Conservation (phyloP, 306 rosid genomes). For the Elaeagnus macrophylla region DNA sequence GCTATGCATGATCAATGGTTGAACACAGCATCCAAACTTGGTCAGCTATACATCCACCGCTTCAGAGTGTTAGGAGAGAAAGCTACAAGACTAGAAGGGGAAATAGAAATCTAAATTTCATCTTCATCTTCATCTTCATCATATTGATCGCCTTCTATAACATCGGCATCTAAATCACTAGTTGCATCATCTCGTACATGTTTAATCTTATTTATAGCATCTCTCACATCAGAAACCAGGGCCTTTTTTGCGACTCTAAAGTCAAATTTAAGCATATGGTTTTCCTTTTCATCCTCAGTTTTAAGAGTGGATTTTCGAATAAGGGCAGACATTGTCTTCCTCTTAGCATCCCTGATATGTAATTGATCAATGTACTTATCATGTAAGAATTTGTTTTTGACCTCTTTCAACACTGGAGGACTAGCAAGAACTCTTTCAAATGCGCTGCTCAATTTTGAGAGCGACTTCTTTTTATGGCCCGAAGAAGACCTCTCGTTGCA, state of each 20-base stretch:
- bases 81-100: background rate
- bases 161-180: constrained; percentile 26
- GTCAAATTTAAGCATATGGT: constrained; percentile 16
- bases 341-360: constrained; percentile 40
- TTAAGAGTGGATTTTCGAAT: constrained; percentile 1
- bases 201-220: constrained; percentile 40
- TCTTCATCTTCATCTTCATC: constrained; percentile 13
- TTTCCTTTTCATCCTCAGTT: constrained; percentile 19
- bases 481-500: constrained; percentile 33
- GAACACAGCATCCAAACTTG: too few relatives aligned
- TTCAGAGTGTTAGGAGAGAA: too few relatives aligned
- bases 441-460: constrained; percentile 35
- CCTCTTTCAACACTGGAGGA: constrained; percentile 53
- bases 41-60: too few relatives aligned
- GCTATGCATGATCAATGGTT: too few relatives aligned
- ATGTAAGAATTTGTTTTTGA: constrained; percentile 45
- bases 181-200: constrained; percentile 20
- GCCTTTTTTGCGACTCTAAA: constrained; percentile 45
- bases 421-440: constrained; percentile 28
- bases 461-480: constrained; percentile 27
- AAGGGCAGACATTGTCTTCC: constrained; percentile 30
- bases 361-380: constrained; percentile 55
- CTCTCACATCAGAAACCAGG: constrained; percentile 51
- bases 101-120: constrained; percentile 19
- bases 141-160: background rate